These are phyloP conservation scores for Aspergillus haitiensis DNA, from an alignment of 495 filamentous ascomycete species.

Conservation along the genomic window DNA sequence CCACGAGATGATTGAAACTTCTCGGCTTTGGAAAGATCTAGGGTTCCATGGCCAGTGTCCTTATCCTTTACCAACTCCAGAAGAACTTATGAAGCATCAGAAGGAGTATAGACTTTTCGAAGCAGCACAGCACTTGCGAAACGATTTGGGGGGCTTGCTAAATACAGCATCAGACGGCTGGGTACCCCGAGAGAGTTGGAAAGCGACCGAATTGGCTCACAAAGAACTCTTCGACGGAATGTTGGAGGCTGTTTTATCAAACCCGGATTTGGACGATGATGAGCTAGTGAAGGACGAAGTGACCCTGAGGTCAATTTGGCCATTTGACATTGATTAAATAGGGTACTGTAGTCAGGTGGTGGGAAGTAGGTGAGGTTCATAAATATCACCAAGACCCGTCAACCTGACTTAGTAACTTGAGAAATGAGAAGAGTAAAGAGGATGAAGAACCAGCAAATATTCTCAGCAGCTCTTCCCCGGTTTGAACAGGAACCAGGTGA, in stretches of 20 bases:
- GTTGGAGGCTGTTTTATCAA: constrained; percentile 33
- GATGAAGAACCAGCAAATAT: too few species aligned
- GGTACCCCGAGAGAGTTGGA: constrained; percentile 39
- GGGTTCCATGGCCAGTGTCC: constrained; percentile 41
- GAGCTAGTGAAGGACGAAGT: constrained; percentile 36
- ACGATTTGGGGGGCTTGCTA: constrained; percentile 33
- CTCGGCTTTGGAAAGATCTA: constrained; percentile 38
- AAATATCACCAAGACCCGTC: too few species aligned
- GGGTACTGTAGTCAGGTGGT: too few species aligned
- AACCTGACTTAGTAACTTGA: too few species aligned
- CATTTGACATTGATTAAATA: constrained; percentile 38
- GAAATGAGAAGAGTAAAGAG: too few species aligned
- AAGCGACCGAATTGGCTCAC: constrained; percentile 34
- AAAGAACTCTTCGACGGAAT: constrained; percentile 36
- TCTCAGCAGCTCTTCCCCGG: too few species aligned
- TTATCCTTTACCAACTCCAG: constrained; percentile 34
- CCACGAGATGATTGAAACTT: constrained; percentile 43
- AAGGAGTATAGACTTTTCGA: constrained; percentile 40
- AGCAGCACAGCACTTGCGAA: constrained; percentile 35
- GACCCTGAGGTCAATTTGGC: constrained; percentile 38
- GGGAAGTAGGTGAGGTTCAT: too few species aligned
- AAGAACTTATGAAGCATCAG: constrained; percentile 33
- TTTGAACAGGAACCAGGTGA: too few species aligned
- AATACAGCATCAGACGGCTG: constrained; percentile 42
- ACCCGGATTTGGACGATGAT: constrained; percentile 30